Conservation (phyloP, 2,329 filamentous ascomycete genomes). For the Aspergillus phoenicis region DNA sequence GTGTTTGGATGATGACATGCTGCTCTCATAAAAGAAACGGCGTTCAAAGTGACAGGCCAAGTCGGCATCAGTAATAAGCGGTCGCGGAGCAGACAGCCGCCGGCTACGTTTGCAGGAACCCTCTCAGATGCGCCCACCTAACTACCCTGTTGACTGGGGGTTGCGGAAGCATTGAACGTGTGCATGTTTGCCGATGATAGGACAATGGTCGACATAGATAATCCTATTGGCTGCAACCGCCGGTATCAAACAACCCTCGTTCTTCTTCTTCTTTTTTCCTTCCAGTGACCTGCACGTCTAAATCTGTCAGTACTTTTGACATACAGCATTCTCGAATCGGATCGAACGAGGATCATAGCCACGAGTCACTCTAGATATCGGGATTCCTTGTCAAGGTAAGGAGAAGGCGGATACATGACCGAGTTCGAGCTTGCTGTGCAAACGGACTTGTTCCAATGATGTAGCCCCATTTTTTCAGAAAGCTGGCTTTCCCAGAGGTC, state of each 20-base stretch:
- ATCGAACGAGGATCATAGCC: constrained; percentile 5
- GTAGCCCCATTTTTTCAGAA: constrained; percentile 25
- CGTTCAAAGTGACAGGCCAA: constrained; percentile 9
- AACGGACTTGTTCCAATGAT: constrained; percentile 17
- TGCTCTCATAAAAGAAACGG: background rate
- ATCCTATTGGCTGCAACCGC: constrained; percentile 28
- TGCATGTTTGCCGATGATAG: constrained; percentile 34
- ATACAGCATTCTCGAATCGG: constrained; percentile 6
- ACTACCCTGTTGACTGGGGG: constrained; percentile 15
- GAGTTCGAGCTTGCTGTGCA: constrained; percentile 13
- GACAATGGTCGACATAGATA: constrained; percentile 15
- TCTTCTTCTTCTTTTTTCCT: background rate
- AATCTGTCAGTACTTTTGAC: constrained; percentile 26
- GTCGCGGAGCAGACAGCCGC: constrained; percentile 28
- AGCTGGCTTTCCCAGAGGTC: constrained; percentile 9
- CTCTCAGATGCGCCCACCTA: constrained; percentile 22
- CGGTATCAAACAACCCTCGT: constrained; percentile 29
- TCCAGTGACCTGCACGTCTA: constrained; percentile 24
- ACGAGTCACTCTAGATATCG: constrained; percentile 5
- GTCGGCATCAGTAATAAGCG: constrained; percentile 2
- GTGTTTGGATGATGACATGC: constrained; percentile 11
- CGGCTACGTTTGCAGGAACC: constrained; percentile 36
- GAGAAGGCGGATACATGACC: background rate
- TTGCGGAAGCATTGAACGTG: constrained; percentile 8
- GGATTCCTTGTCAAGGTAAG: constrained; percentile 11